Base-by-base conservation (phyloP, 345 rosid species). In the Punica granatum region DNA sequence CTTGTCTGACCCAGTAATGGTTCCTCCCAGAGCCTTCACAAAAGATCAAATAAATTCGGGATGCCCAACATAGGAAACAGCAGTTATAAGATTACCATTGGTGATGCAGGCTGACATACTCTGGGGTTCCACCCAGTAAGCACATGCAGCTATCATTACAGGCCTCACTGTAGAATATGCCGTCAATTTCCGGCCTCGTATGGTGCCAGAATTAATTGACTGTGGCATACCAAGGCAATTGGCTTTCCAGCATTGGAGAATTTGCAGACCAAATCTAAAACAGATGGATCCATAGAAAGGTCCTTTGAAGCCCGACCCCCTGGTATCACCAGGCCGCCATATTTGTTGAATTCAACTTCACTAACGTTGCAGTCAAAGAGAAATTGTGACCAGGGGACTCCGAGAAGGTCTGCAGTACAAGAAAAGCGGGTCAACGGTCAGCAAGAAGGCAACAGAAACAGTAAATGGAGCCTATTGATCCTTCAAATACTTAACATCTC, bases 231-330 rank as follows among this genome's bases (percentile, higher is more conserved):
- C 14, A 88, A 76, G 21, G 92, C 93, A 26, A 90, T 77, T 2
- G 89, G 88, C 75, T 90, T 90, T 39, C 85, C 86, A 0, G 94
- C 80, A 42, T 18, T 60, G 23, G 80, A 78, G 67, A 93, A 84
- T 21, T 78, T 70, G 59, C 82, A 77, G 26, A 86, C 96, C 46
- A 90, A 74, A 6, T 80, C 83, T 32, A 84, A 23, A 58, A 90
- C 97, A 63, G 87, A 83, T 34, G 75, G 76, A 73, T 89, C 66
- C 74, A 78, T 54, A 15, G 96, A 83, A 39, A 93, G 85, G 74
- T 90, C 90, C 70, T 93, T 97, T 11, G 97, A 94, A 75, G 98
- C 92, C 19, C 98, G 81, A 59, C 94, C 98, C 70, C 98, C 97
- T 13, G 97, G 93, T 64, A 92, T 78, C 56, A 89, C 77, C 69